These are phyloP conservation scores for Elsinoe necatrix DNA, from an alignment of 2,329 filamentous ascomycete species.

Conservation along the genomic window DNA sequence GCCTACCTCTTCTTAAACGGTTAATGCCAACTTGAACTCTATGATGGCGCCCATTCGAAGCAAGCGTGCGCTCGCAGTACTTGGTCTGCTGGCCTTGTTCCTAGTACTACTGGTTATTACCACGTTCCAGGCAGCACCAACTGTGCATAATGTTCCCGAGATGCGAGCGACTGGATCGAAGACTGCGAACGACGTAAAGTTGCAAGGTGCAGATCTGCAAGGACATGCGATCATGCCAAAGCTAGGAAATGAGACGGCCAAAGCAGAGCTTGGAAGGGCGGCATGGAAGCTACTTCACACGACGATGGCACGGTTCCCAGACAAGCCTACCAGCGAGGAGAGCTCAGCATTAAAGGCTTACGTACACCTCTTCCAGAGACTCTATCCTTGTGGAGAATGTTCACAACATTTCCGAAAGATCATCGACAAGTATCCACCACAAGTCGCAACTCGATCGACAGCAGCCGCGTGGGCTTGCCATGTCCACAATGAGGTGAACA, in stretches of 20 bases:
- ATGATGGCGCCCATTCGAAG: neutral
- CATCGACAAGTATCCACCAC: conserved; percentile 54
- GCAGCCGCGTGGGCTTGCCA: conserved; percentile 61
- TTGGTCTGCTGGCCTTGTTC: conserved; percentile 12
- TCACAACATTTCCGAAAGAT: conserved; percentile 55
- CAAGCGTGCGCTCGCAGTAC: conserved; percentile 1
- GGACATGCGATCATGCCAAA: conserved; percentile 71
- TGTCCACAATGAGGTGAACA: conserved; percentile 59
- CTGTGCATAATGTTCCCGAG: conserved; percentile 9
- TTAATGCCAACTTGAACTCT: neutral
- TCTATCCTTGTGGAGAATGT: conserved; percentile 61
- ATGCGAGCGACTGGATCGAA: conserved; percentile 18
- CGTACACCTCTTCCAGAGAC: conserved; percentile 54
- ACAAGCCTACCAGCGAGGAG: conserved; percentile 53
- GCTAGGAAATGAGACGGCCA: conserved; percentile 72
- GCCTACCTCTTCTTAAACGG: neutral
- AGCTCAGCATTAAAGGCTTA: conserved; percentile 51
- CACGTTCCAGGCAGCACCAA: neutral
- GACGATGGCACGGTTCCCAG: conserved; percentile 57
- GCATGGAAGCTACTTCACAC: conserved; percentile 61
- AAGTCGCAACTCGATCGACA: conserved; percentile 52
- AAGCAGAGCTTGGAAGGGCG: conserved; percentile 59
- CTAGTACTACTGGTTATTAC: conserved; percentile 9
- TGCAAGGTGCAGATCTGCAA: conserved; percentile 36
- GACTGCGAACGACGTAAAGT: conserved; percentile 22